Evolutionary conservation across 1,284 basidiomycete genomes (phyloP), one percentile per base, ranked within the genome.

Genomic region (Apiotrichum siamense): DNA sequence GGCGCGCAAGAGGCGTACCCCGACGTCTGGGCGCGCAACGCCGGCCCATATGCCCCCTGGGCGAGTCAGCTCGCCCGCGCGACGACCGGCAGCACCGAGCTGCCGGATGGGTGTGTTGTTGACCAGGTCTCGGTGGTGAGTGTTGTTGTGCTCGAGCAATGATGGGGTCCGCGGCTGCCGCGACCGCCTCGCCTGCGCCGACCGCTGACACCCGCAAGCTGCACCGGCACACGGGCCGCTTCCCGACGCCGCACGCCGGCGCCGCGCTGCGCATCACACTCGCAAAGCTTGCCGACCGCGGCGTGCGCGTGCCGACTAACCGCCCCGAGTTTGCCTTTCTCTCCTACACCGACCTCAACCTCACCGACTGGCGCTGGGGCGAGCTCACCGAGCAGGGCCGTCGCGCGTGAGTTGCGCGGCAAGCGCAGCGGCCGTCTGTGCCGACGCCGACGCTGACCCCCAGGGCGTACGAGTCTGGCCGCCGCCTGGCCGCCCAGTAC

Each of bases 201-300:
- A 26, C 15, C 18, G 32, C 42, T 43, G 7, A 43, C 41, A 31
- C 6, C 55, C n/a, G n/a, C n/a, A n/a, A 90, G 88, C 72, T 93
- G n/a, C 85, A 92, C 73, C 77, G 89, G 11, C 90, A 93, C 62
- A 87, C 87, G 1, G 83, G 86, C 1, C 79, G 90, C 27, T 90
- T 80, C 59, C 90, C 89, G 0, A 89, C 88, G 0, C 61, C 69
- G 0, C 74, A 75, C 7, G 78, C 82, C 0, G 69, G 77, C 0
- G 62, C 63, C 12, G 59, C 61, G 3, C 84, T 88, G n/a, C 50
- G 73, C 29, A 51, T 66, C 0, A 79, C 83, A 0, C 58, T 76
- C 10, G 48, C 42, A 12, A 75, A 75, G 59, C 44, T 77, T 18
- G 54, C 6, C 44, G 67, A n/a, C 79, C 77, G 64, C 72, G 73